Evolutionary conservation across 108 stramenopile genomes (phyloP).

Genomic region (Conticribra guillardii): DNA sequence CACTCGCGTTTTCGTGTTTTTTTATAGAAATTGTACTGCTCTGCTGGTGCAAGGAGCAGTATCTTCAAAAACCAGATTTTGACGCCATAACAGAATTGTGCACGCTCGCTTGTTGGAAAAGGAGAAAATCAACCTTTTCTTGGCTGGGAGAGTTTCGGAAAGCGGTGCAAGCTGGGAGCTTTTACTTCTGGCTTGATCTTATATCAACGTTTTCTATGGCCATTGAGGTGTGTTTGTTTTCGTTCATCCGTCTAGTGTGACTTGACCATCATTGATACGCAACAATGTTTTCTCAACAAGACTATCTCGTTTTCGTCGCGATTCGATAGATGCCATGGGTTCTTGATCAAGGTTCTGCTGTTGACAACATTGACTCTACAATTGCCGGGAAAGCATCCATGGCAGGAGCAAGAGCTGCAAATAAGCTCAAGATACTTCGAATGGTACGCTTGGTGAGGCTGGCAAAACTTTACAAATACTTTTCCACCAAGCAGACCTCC

Average conservation of each 20-base stretch:
- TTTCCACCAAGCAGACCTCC: slow-evolving; percentile 26
- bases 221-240: slow-evolving; percentile 37
- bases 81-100: slow-evolving; percentile 16
- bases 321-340: slow-evolving; percentile 44
- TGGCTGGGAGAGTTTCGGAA: slow-evolving; percentile 34
- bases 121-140: slow-evolving; percentile 12
- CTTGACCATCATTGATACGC: background rate
- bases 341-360: background rate
- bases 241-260: background rate
- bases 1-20: slow-evolving; percentile 61
- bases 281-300: background rate
- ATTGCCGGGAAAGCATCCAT: slow-evolving; percentile 36
- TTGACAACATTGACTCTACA: slow-evolving; percentile 14
- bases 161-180: slow-evolving; percentile 52
- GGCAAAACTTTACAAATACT: slow-evolving; percentile 73
- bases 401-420: slow-evolving; percentile 44
- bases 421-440: slow-evolving; percentile 55
- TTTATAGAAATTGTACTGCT: slow-evolving; percentile 54
- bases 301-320: too few species aligned
- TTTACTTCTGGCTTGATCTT: slow-evolving; percentile 82
- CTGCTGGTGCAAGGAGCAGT: slow-evolving; percentile 52
- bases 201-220: slow-evolving; percentile 65
- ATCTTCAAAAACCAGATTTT: slow-evolving; percentile 38
- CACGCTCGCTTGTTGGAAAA: slow-evolving; percentile 19
- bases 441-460: slow-evolving; percentile 73